Evolutionary conservation across 2,329 filamentous ascomycete genomes (phyloP), one percentile per base, ranked within the genome.

Genomic region (Phialophora expanda): DNA sequence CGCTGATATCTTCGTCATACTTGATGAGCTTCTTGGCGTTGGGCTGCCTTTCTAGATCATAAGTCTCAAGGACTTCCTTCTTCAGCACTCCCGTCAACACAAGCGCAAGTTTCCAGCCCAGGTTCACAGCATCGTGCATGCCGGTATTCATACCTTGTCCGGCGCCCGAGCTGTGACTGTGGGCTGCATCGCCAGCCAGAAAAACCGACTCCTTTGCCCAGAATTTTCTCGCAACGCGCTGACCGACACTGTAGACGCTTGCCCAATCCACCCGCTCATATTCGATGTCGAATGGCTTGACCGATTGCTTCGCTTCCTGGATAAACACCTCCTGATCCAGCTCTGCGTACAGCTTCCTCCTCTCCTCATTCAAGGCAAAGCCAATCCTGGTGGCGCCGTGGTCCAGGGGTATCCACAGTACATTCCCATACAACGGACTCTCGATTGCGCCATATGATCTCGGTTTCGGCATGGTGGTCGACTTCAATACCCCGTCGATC

Each of bases 341-440:
- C 11, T 74, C 72, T 6, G 73, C 62, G 65, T 79, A 80, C 12
- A 75, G 70, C 57, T 75, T 76, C 62, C 75, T 72, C 7, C 78
- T 72, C 56, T 80, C 79, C 0, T 79, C 75, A 2, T 78, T 84
- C 68, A 84, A 81, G 0, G 82, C 82, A 66, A 81, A 86, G 3
- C 84, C 85, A 48, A 86, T 84, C 5, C 84, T 78, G 0, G 83
- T 85, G 0, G 79, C 81, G 3, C 82, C 83, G 63, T 83, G 81
- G 69, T 86, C 85, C 0, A 86, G 74, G 3, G 81, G 79, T 2
- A 80, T 83, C 84, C 83, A 86, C 0, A 86, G 76, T 0, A 86
- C 82, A 63, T 85, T 85, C 3, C 84, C 84, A 69, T 86, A 83
- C 0, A 81, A 83, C 0, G 78, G 78, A 26, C 77, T 81, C 70